Percentiles rank a stretch among this genome's conserved stretches.
Conservation (phyloP, 495 filamentous ascomycete species). For the Penicillium nucicola region DNA sequence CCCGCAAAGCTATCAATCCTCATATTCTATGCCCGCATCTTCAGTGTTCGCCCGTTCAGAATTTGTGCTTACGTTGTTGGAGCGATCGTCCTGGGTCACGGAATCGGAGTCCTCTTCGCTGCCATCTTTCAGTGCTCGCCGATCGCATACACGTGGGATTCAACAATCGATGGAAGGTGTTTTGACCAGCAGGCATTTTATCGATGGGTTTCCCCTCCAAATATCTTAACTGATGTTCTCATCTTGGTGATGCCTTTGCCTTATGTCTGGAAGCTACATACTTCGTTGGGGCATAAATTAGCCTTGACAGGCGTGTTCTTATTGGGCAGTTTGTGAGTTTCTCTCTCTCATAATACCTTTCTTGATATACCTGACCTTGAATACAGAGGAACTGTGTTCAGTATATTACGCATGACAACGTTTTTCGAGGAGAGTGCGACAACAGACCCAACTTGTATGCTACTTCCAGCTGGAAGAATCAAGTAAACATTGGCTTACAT, state of each 20-base stretch:
- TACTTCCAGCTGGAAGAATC: background rate
- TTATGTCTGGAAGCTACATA: conserved; percentile 34
- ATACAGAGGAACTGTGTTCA: conserved; percentile 17
- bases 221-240: conserved; percentile 33
- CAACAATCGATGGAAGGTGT: conserved; percentile 21
- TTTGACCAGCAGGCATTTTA: conserved; percentile 28
- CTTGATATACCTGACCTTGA: background rate
- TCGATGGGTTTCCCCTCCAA: conserved; percentile 25
- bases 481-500: background rate
- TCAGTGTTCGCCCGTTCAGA: conserved; percentile 21
- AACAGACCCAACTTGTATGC: conserved; percentile 21
- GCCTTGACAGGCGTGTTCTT: conserved; percentile 26
- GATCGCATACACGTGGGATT: conserved; percentile 27
- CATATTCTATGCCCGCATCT: conserved; percentile 42
- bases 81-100: conserved; percentile 19
- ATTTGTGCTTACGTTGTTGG: conserved; percentile 32
- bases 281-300: conserved; percentile 16
- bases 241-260: conserved; percentile 44
- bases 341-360: background rate
- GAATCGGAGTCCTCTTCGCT: conserved; percentile 24
- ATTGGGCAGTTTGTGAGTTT: conserved; percentile 25
- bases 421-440: conserved; percentile 5
- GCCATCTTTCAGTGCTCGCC: conserved; percentile 34
- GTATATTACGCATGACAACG: conserved; percentile 19
- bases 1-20: conserved; percentile 40